Evolutionary conservation across 2,329 filamentous ascomycete genomes (phyloP), one percentile per base, ranked within the genome.

Genomic region (Coniochaeta prunicola): DNA sequence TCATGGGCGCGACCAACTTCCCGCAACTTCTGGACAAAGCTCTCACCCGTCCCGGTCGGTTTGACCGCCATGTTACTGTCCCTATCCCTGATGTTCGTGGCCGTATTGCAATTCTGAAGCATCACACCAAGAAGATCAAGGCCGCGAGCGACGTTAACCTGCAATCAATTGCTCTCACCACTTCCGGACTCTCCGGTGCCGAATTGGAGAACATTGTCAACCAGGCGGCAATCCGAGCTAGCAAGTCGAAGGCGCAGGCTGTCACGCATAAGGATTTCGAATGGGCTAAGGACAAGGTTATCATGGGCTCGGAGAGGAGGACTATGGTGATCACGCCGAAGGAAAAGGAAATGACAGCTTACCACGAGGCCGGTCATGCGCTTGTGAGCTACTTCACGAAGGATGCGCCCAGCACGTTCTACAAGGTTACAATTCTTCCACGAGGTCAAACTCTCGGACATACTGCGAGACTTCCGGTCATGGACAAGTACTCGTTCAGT

Each of bases 131-230:
- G 76, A 94, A 96, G 71, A 88, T 99, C 69, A 91, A 93, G 73
- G 81, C 90, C 56, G 82, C 85, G 34, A 79, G 84, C 5, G 88
- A 96, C 67, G 90, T 97, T 50, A 92, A 97, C 71, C 78, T 96
- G 38, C 85, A 90, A 28, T 82, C 90, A 60, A 85, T 99, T 67
- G 94, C 94, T 36, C 86, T 90, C 62, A 91, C 91, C 62, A 96
- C 92, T 15, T 87, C 91, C 58, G 94, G 94, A 12, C 92, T 96
- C 67, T 97, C 93, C 55, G 94, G 94, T 65, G 94, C 94, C 21
- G 94, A 99, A 67, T 81, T 99, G 13, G 94, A 97, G 76, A 99
- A 97, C 71, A 85, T 99, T 66, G 89, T 96, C 69, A 99, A 99
- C 74, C 91, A 97, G 71, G 94, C 94, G 33, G 94, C 94, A 24